Evolutionary conservation across 2,329 filamentous ascomycete species (phyloP), one percentile per base, ranked within the genome.

Genomic region (Penicillium digitatum): DNA sequence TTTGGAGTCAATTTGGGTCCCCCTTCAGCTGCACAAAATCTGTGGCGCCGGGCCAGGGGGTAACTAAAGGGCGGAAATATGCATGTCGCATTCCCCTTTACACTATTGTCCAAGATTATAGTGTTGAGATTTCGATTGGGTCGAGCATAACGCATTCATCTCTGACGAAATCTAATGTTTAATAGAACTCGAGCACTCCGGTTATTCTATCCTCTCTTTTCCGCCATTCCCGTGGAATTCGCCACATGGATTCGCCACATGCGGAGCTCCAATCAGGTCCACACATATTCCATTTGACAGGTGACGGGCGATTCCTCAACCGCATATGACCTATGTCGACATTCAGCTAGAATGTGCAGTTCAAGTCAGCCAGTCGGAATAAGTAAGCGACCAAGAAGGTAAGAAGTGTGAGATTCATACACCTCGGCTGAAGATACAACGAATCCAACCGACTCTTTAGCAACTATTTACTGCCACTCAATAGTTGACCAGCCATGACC

Each of bases 1-100:
- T 60, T 52, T 56, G 39, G 54, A 55, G 54, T 43, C 11, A 2
- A 44, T 42, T 34, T 52, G 57, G 61, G 58, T 57, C 56, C 26
- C 38, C 12, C 27, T 39, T 45, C 56, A 57, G 56, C 60, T 62
- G 56, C 58, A 58, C 38, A 55, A 55, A 57, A 62, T 62, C 32
- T n/a, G 20, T 35, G 52, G 53, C 45, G 50, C 20, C 20, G 16
- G 37, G 48, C 57, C 14, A 45, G 57, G 48, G 55, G 47, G 48
- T 43, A 42, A 24, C 27, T 18, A 24, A 42, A 42, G 16, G 35
- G 18, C 29, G 47, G 27, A 42, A 42, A 6, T 42, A 26, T 31
- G 46, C 10, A 6, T 14, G 14, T 31, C 35, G 14, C 35, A 20
- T 14, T 14, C n/a, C 26, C 47, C 34, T 10, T 24, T 8, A n/a